Base-by-base conservation (phyloP, 805 yeast species). In the Wickerhamomyces bovis region DNA sequence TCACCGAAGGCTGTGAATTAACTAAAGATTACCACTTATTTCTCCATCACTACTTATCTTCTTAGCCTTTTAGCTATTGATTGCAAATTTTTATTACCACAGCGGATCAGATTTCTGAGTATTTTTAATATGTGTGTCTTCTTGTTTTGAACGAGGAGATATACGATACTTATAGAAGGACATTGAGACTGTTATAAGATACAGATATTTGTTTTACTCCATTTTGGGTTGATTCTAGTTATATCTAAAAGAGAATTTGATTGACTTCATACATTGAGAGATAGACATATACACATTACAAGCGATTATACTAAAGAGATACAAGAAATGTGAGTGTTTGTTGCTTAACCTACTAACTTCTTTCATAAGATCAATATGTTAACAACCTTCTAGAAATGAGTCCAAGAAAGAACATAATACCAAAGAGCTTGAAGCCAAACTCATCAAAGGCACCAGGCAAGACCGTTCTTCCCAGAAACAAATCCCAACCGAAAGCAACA, bases 401-500 rank as follows among this genome's bases (percentile, higher is more conserved):
- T 25, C 59, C 62, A 41, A 52, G 48, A 41, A 58, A 55, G 53
- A 50, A 42, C 12, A 21, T 40, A 20, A 44, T 41, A 41, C 49
- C 62, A 45, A 66, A 64, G 44, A 53, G 46, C 30, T 44, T 56
- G 39, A 65, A 48, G 44, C 60, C 55, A 44, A 58, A 49, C 39
- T 49, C 51, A 33, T 44, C 53, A n/a, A 56, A 59, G 55, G 65
- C 64, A 30, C 62, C 59, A 38, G 66, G 56, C 15, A 58, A 53
- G 50, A 58, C 64, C 33, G 49, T 55, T 38, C 55, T 55, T 21
- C 56, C 59, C 53, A 54, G 46, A 47, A 44, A 38, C 33, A 51
- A 53, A 10, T 41, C 43, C 39, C 43, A 47, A 41, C 44, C 36
- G 21, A 42, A 44, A 18, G 13, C 22, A 13, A 6, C 25, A 36